Evolutionary conservation across 164 flowering plant genomes (phyloP), one percentile per base, ranked within the genome.

Genomic region (Stephania cephalantha): DNA sequence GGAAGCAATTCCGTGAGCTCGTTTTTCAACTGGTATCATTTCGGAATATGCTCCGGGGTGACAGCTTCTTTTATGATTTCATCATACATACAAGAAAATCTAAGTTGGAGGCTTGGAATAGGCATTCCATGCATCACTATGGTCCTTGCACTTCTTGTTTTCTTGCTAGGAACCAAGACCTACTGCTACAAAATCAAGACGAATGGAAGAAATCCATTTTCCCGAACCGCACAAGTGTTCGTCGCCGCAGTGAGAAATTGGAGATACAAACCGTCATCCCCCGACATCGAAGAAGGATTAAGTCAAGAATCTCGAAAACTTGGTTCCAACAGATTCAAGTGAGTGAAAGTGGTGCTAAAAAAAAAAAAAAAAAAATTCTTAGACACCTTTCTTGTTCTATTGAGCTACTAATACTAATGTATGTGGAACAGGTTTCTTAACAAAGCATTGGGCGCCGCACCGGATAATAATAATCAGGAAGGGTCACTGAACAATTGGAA

Each of bases 21-120:
- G 1, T 76, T 76, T 63, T 76, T 76, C 71, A 76, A 77, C 58
- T 77, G 79, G 79, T 77, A 75, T 75, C 70, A 73, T 29, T 73
- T 73, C 52, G 80, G 73, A 22, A 7, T 73, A 35, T 73, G 73
- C 22, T 35, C 17, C 1, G 76, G 76, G 17, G 42, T 35, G 42
- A 35, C 42, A 5, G 9, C 53, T 48, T 48, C 53, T 48, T 48
- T 48, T 12, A 2, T 48, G 55, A 68, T 77, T 5, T 18, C 72
- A 48, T 50, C n/a, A 46, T 72, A 66, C 66, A 71, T 72, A 30
- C 67, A 77, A 68, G 79, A 77, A 29, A 50, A 78, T 46, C 22
- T 64, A 9, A 74, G 71, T 15, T 78, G 81, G 81, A 77, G 74
- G 5, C 71, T 71, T 29, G 81, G 77, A 30, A 71, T 70, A 15